phyloP scores from a whole-genome alignment of 2,329 filamentous ascomycete genomes.

The Pezicula rhizophila region DNA sequence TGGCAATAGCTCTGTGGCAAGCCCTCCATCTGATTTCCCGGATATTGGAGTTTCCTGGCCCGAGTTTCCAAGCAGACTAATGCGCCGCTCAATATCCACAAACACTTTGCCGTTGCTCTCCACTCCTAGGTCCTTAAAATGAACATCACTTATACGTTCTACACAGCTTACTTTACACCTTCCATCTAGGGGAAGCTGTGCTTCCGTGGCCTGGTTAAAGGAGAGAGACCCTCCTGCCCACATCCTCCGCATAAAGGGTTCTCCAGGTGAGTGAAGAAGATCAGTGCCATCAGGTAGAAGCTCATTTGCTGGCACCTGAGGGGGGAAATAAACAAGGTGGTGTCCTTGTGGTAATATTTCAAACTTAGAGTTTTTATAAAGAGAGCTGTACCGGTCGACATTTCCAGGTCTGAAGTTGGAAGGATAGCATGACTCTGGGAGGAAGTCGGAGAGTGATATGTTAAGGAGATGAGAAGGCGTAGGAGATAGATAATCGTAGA shows the following conservation, averaged over 20 bases:
- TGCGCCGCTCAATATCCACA: conserved; percentile 19
- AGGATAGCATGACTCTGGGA: conserved; percentile 33
- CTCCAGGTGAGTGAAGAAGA: conserved; percentile 66
- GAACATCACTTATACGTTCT: conserved; percentile 41
- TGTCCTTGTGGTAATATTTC: conserved; percentile 53
- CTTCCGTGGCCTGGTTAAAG: conserved; percentile 35
- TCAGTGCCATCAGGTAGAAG: conserved; percentile 84
- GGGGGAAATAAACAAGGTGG: conserved; percentile 84
- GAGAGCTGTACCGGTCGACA: conserved; percentile 7
- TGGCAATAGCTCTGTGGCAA: conserved; percentile 1
- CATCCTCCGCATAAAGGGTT: conserved; percentile 68
- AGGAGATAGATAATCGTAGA: conserved; percentile 49
- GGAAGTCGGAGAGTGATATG: conserved; percentile 51
- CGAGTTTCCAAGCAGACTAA: conserved; percentile 18
- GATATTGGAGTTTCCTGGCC: conserved; percentile 20
- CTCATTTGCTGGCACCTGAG: conserved; percentile 51
- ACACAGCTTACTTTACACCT: conserved; percentile 32
- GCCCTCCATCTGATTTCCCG: conserved; percentile 19
- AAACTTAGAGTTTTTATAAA: not conserved
- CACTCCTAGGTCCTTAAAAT: conserved; percentile 14
- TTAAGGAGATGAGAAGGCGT: conserved; percentile 61
- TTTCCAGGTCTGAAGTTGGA: conserved; percentile 10
- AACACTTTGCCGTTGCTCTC: conserved; percentile 24
- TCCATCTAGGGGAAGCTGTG: conserved; percentile 26
- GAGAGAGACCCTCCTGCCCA: conserved; percentile 78